Conservation (phyloP, 768 basidiomycete species). For the Mycena latifolia region DNA sequence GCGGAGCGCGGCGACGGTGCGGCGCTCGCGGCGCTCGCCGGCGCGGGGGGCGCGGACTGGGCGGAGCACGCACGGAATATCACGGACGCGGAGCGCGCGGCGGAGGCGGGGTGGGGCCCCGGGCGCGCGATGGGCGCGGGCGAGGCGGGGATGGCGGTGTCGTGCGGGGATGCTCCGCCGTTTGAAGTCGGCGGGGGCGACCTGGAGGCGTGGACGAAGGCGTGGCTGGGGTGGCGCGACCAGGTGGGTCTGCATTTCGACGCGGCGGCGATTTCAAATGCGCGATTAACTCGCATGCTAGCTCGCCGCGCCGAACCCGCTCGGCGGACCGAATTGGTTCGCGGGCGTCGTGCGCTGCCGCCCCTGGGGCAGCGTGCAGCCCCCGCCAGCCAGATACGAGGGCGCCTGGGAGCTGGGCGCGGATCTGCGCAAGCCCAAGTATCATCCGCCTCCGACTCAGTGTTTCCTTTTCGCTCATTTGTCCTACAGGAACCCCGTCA, state of each 20-base stretch:
- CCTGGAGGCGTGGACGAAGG: conserved; percentile 23
- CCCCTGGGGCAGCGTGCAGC: conserved; percentile 24
- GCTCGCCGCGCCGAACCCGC: conserved; percentile 25
- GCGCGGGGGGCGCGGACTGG: conserved; percentile 25
- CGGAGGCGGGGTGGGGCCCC: conserved; percentile 20
- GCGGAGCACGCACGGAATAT: conserved; percentile 16
- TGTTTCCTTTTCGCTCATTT: background rate
- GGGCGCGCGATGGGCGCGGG: conserved; percentile 25
- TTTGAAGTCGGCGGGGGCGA: conserved; percentile 8
- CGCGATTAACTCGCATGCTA: background rate
- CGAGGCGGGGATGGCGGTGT: conserved; percentile 29
- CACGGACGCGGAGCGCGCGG: conserved; percentile 27
- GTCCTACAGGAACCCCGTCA: conserved; percentile 23
- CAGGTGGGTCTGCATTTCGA: conserved; percentile 6
- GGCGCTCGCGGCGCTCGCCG: conserved; percentile 13
- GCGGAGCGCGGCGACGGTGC: conserved; percentile 23
- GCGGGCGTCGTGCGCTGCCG: conserved; percentile 18
- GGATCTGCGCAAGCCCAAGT: conserved; percentile 25
- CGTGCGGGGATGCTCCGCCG: conserved; percentile 32
- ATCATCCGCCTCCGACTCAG: background rate
- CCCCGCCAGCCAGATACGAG: conserved; percentile 24
- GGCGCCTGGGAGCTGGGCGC: conserved; percentile 20
- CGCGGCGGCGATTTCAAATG: too few relatives aligned
- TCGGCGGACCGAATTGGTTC: conserved; percentile 25
- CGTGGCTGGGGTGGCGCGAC: conserved; percentile 28